Evolutionary conservation across 2,329 filamentous ascomycete genomes (phyloP), one percentile per base, ranked within the genome.

Genomic region (Fusarium sororula): DNA sequence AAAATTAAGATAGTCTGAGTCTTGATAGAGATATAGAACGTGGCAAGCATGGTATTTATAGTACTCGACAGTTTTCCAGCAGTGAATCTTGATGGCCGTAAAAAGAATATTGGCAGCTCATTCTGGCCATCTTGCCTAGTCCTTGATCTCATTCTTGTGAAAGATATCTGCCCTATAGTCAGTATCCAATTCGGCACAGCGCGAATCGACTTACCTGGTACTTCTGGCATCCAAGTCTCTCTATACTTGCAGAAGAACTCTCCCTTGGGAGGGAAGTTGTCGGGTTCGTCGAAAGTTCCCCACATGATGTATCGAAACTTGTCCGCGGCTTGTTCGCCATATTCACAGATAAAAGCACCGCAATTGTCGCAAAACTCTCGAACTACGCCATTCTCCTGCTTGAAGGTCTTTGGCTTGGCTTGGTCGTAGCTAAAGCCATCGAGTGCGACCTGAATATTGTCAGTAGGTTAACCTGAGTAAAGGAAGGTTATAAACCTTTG

Each of bases 201-300:
- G 24, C 24, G 4, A 24, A 24, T 24, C 24, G 24, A 24, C 24
- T 24, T 24, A 24, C 24, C 24, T 39, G 66, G 66, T 6, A 75
- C 38, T 42, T 75, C 66, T 15, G 73, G 72, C 72, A 75, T 88
- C 87, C 87, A 89, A 3, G 73, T 78, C 10, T 83, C 80, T 64
- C 85, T 80, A 44, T 81, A 77, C 59, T 82, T 86, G 76, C 86
- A 88, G 72, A 88, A 89, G 79, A 89, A 89, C 70, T 89, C 87
- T 0, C 87, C 87, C 73, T 88, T 88, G 0, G 87, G 87, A 11
- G 86, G 84, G 15, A 89, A 77, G 57, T 79, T 81, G 20, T 86
- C 84, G 0, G 84, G 85, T 26, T 87, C 81, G 63, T 89, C 87
- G 8, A 89, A 78, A 0, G 86, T 86, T 3, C 87, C 87, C 78